Conservation (phyloP, 2,329 filamentous ascomycete species). For the Epichloe uncinata region DNA sequence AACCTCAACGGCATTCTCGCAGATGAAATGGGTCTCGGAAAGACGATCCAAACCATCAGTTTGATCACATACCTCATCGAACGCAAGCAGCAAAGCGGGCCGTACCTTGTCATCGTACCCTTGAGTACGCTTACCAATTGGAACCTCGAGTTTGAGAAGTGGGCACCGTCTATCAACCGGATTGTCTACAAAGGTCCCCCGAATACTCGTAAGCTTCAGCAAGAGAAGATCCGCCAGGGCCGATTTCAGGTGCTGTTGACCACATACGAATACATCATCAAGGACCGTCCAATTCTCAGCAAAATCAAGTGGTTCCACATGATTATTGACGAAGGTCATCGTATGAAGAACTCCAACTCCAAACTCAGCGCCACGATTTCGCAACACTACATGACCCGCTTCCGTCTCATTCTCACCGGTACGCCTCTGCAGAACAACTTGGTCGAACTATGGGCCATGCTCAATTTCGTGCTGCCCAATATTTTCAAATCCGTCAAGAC, state of each 20-base stretch:
- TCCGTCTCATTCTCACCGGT: constrained; percentile 92
- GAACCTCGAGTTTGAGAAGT: constrained; percentile 98
- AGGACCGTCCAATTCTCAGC: constrained; percentile 84
- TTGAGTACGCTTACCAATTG: constrained; percentile 96
- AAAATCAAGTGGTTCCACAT: constrained; percentile 99
- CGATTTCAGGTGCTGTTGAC: constrained; percentile 94
- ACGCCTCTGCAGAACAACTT: constrained; percentile 96
- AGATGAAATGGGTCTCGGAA: constrained; percentile 99
- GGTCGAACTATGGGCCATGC: constrained; percentile 88
- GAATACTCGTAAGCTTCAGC: constrained; percentile 72
- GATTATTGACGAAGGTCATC: constrained; percentile 98
- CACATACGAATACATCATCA: constrained; percentile 99
- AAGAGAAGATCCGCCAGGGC: constrained; percentile 87
- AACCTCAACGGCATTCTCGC: constrained; percentile 97
- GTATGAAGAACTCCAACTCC: constrained; percentile 97
- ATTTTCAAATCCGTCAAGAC: constrained; percentile 99
- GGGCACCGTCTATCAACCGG: constrained; percentile 75
- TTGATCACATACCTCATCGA: constrained; percentile 96
- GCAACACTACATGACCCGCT: constrained; percentile 87
- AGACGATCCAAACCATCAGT: constrained; percentile 98
- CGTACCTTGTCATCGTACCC: constrained; percentile 92
- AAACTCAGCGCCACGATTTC: constrained; percentile 93
- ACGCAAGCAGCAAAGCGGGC: constrained; percentile 80
- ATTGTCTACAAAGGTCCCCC: constrained; percentile 99
- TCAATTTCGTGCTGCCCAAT: constrained; percentile 95